A percentile compares a stretch with the other conserved stretches of the same genome.
Conservation (phyloP, 139 green algal genomes). For the Astrephomene gubernaculifera region DNA sequence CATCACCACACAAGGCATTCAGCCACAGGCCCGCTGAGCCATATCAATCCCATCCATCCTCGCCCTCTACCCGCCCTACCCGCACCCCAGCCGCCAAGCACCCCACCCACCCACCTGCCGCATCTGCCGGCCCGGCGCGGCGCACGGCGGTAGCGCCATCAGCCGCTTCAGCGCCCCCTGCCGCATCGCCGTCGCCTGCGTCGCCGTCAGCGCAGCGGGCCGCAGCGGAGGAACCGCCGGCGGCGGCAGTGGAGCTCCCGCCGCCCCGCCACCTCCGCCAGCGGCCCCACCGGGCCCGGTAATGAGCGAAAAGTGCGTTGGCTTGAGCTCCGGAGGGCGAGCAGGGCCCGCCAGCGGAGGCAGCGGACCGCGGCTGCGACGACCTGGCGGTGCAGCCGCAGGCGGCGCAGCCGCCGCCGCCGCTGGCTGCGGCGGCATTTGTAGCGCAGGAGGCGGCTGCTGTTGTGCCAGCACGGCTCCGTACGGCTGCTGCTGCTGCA, state of each 20-base stretch:
- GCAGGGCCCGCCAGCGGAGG: slow-evolving; percentile 9
- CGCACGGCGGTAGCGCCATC: slow-evolving; percentile 44
- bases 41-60: too few species aligned
- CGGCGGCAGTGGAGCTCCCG: neutral
- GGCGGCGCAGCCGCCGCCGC: neutral
- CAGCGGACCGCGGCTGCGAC: neutral
- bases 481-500: neutral
- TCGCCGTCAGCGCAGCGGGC: slow-evolving; percentile 38
- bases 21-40: too few species aligned
- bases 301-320: neutral
- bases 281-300: neutral
- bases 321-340: neutral
- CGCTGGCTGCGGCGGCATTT: neutral
- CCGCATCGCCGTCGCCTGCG: slow-evolving; percentile 52
- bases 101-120: slow-evolving; percentile 23
- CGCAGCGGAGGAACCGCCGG: slow-evolving; percentile 1
- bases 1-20: too few species aligned
- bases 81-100: neutral
- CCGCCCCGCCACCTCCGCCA: neutral
- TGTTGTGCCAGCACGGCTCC: neutral
- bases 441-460: neutral
- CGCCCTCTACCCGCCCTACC: too few species aligned
- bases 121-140: slow-evolving; percentile 13
- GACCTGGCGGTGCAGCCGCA: neutral
- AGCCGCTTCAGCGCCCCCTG: slow-evolving; percentile 67